These are phyloP conservation scores for Fistulina hepatica DNA, from an alignment of 1,284 basidiomycete species.

Conservation along the genomic window DNA sequence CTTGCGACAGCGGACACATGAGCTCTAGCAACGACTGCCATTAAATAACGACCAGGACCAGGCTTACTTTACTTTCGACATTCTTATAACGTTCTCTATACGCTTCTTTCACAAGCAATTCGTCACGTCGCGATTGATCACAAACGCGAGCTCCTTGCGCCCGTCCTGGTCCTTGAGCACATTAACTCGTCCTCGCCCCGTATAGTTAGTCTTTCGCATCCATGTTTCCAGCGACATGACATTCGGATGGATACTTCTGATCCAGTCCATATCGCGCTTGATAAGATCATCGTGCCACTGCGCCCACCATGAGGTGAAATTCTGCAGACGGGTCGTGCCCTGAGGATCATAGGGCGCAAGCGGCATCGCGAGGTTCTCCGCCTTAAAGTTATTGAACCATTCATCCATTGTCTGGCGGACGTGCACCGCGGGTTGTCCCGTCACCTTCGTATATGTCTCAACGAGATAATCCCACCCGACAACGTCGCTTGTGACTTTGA, in stretches of 20 bases:
- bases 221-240: slow-evolving; percentile 18
- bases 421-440: slow-evolving; percentile 30
- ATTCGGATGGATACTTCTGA: slow-evolving; percentile 26
- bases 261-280: slow-evolving; percentile 33
- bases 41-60: no score
- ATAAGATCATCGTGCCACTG: slow-evolving; percentile 32
- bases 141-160: slow-evolving; percentile 1
- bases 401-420: slow-evolving; percentile 29
- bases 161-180: slow-evolving; percentile 14
- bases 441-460: slow-evolving; percentile 32
- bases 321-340: slow-evolving; percentile 24
- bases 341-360: slow-evolving; percentile 8
- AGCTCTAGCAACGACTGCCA: no score
- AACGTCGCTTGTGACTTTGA: slow-evolving; percentile 15
- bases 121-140: no score
- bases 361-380: slow-evolving; percentile 22
- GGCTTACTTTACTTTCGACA: no score
- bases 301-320: slow-evolving; percentile 32
- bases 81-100: no score
- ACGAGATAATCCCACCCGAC: slow-evolving; percentile 35
- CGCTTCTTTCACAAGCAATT: no score
- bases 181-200: not conserved
- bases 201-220: slow-evolving; percentile 19
- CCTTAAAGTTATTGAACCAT: slow-evolving; percentile 27
- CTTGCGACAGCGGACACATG: no score